A percentile compares a stretch with the other conserved stretches of the same genome.
Evolutionary conservation across 371 early-diverging fungal species (phyloP).

Genomic region (Apophysomyces variabilis): DNA sequence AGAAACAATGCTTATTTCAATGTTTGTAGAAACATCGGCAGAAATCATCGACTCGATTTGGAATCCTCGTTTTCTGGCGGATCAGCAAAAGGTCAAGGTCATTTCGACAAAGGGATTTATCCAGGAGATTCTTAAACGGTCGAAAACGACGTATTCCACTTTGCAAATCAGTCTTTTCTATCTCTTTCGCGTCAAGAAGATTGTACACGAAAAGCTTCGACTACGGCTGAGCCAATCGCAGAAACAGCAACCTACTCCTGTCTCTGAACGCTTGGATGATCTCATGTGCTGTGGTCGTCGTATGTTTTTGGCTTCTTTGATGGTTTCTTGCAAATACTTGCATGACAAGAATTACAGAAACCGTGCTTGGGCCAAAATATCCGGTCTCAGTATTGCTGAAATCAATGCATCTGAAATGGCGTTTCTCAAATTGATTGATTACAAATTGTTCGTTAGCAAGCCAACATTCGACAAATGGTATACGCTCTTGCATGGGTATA

Average conservation of each 20-base stretch:
- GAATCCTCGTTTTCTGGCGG: conserved; percentile 31
- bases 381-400: conserved; percentile 66
- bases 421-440: conserved; percentile 71
- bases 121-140: conserved; percentile 72
- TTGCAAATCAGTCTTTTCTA: conserved; percentile 75
- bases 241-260: conserved; percentile 14
- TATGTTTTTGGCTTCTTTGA: conserved; percentile 73
- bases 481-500: conserved; percentile 54
- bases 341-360: conserved; percentile 74
- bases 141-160: conserved; percentile 75
- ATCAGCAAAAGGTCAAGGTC: conserved; percentile 47
- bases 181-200: conserved; percentile 52
- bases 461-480: conserved; percentile 69
- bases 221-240: conserved; percentile 7
- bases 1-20: background rate
- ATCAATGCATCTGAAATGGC: conserved; percentile 73
- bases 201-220: conserved; percentile 37
- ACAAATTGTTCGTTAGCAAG: conserved; percentile 68
- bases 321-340: conserved; percentile 73
- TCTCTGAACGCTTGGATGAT: conserved; percentile 27
- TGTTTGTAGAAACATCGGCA: conserved; percentile 30
- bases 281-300: conserved; percentile 67
- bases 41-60: conserved; percentile 46
- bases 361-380: conserved; percentile 75
- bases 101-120: conserved; percentile 59